Conservation (phyloP, 2,329 filamentous ascomycete species). For the Fusarium sp. region DNA sequence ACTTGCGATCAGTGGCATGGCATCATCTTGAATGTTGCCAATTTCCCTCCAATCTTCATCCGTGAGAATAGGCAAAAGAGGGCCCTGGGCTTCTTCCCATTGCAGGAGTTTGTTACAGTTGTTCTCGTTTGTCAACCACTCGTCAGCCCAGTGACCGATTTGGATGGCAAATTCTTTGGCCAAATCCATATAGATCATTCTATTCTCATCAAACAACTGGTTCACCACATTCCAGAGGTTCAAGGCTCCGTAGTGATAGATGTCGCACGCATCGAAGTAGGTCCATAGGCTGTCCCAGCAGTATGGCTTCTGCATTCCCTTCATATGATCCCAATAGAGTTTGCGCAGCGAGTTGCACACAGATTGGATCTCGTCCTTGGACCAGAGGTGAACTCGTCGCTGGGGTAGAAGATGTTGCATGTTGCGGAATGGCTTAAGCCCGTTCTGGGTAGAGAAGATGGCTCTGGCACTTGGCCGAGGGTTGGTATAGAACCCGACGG, state of each 20-base stretch:
- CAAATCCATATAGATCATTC: constrained; percentile 46
- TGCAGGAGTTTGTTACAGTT: constrained; percentile 49
- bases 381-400: constrained; percentile 53
- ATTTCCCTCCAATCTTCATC: constrained; percentile 45
- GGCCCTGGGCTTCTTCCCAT: constrained; percentile 45
- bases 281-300: constrained; percentile 57
- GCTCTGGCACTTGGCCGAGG: constrained; percentile 48
- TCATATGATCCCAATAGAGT: constrained; percentile 52
- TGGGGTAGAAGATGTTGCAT: constrained; percentile 45
- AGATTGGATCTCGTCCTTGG: constrained; percentile 52
- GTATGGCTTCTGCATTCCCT: constrained; percentile 46
- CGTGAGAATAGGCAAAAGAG: constrained; percentile 46
- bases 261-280: constrained; percentile 61
- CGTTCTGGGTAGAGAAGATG: constrained; percentile 55
- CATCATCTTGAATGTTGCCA: constrained; percentile 47
- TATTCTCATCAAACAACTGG: constrained; percentile 56
- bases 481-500: constrained; percentile 52
- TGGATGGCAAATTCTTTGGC: constrained; percentile 42
- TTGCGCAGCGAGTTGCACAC: constrained; percentile 54
- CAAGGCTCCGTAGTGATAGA: constrained; percentile 59
- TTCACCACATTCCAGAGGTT: constrained; percentile 62
- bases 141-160: constrained; percentile 52
- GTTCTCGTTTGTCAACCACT: constrained; percentile 48
- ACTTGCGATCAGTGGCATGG: constrained; percentile 46
- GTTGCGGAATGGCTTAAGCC: constrained; percentile 45